Base-by-base conservation (phyloP, 106 monocot species). In the Alisma plantagoaquatica region DNA sequence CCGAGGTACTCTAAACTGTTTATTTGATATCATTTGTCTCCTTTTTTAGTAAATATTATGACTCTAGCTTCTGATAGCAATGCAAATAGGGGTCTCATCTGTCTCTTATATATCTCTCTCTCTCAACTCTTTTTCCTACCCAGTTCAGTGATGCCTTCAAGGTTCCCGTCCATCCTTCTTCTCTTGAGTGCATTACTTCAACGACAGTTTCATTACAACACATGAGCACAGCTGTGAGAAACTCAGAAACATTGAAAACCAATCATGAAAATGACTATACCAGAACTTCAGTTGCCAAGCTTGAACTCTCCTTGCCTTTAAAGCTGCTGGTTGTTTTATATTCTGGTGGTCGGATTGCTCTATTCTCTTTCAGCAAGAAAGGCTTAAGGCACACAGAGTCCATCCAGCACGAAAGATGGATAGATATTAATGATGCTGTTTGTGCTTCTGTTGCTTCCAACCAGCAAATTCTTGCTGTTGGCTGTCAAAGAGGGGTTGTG, bases 391-490 rank as follows among this genome's bases (percentile, higher is more conserved):
- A 68, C 53, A 56, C 48, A 29, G 76, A 67, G 56, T 76, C 68
- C 1, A 74, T 98, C 43, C 82, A 77, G 74, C 63, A 49, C 21
- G 90, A 86, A 68, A 84, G 72, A 46, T 82, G 79, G 85, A 56
- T 90, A 67, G 65, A 68, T 28, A 76, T 66, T 35, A 63, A 65
- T 43, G 89, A 82, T 78, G 98, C 85, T 23, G 71, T 82, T 31
- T 90, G 85, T 64, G 70, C 70, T 72, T 78, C 98, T 27, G 63
- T 98, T 28, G 81, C 98, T 70, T 73, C 90, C 26, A 76, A 98
- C 54, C 85, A 98, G 41, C 84, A 79, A 47, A 78, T 98, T 58
- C 77, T 98, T 51, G 98, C 98, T 68, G 69, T 90, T 74, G 98
- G 98, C 45, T 85, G 81, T 44, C 63, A 66, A 60, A 86, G 73